Base-by-base conservation (phyloP, 345 rosid species). In the Corymbia maculata region DNA sequence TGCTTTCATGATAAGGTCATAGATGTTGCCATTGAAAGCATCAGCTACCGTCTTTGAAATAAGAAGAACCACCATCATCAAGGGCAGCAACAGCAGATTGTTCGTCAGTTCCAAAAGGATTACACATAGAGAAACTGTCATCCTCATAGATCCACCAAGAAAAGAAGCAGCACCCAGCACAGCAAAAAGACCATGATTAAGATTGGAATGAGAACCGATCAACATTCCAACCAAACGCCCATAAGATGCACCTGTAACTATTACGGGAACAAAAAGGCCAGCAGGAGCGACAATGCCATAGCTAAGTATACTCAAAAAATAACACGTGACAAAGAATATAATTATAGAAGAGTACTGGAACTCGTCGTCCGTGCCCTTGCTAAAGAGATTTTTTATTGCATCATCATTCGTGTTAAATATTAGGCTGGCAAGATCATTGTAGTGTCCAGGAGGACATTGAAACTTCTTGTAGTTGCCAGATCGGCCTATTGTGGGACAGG, bases 391-490 rank as follows among this genome's bases (percentile, higher is more conserved):
- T 93, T 91, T 93, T 87, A 97, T 95, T 57, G 99, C 95, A 90
- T 97, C 99, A 66, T 96, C 99, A 88, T 96, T 95, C 19, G 98
- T 97, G 94, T 97, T 97, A 90, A 96, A 97, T 85, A 96, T 94
- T 88, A 97, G 98, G 95, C 99, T 96, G 45, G 99, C 99, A 57
- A 97, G 94, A 91, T 96, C 99, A 88, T 97, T 96, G 92, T 96
- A 96, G 64, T 96, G 92, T 89, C 94, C 97, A 64, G 95, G 68
- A 50, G 97, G 92, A 55, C 99, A 97, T 68, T 97, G 99, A 89
- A 94, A 97, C 86, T 95, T 97, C 94, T 96, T 96, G 91, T 93
- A 97, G 94, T 96, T 96, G n/a, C 99, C 99, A 86, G 98, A 96
- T 87, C 97, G 95, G 85, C 99, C 98, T 61, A 97, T 92, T 45